Base-by-base conservation (phyloP, 805 yeast genomes). In the Sugiyamaella qingdaonensis region DNA sequence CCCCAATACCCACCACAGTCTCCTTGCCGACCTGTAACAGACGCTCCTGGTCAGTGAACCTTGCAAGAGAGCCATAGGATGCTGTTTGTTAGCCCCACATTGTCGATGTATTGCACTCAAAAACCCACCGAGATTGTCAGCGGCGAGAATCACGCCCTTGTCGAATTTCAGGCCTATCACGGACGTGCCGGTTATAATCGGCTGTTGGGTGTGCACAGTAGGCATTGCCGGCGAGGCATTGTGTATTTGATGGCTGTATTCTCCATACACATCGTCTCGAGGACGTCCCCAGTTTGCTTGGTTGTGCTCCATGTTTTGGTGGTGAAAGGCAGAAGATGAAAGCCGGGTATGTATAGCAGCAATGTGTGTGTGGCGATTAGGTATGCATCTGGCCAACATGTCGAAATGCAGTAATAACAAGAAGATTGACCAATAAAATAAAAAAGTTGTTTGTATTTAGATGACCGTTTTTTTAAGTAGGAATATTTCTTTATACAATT, bases 271-370 rank as follows among this genome's bases (percentile, higher is more conserved):
- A 43, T 79, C 81, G 67, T 86, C 83, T 37, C 85, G 77, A 54
- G 98, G 98, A 73, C 97, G 87, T 19, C 98, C 99, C 99, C 99
- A 92, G 62, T 78, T 78, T 63, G 77, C 83, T 58, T 97, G 98
- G 77, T 86, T 88, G 88, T 94, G 98, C 65, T 92, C 87, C 99
- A 92, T 94, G 36, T 5, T 42, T 29, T 29, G 34, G 16, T 24
- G 37, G 7, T 31, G 36, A 14, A 39, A 24, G 18, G 11, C 8
- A 11, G 43, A 39, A 14, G 43, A 13, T 18, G 24, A 39, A 13
- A 39, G 11, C 11, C 24, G 21, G 24, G 13, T 5, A 5, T 39
- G 18, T 18, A 27, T 39, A 39, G 43, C 16, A 37, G 21, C 27
- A 27, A 16, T 21, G 43, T 27, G 43, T 18, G n/a, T 21, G 18